Conservation (phyloP, 1,284 basidiomycete species). For the Sanghuangporus sanghuang region DNA sequence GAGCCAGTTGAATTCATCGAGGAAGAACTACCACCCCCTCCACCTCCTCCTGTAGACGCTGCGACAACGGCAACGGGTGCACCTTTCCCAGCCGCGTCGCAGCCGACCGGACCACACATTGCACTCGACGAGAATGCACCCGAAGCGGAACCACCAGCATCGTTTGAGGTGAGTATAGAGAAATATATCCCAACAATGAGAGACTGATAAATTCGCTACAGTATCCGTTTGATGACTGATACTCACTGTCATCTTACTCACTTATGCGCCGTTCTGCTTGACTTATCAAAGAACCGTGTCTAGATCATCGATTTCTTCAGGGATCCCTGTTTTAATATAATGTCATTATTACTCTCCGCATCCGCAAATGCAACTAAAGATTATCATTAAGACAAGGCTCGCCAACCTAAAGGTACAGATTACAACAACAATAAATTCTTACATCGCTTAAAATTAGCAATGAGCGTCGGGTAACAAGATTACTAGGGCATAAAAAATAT, state of each 20-base stretch:
- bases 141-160: slow-evolving; percentile 73
- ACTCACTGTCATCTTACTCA: background rate
- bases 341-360: background rate
- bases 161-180: slow-evolving; percentile 65
- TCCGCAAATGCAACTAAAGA: background rate
- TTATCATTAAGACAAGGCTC: background rate
- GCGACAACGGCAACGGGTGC: slow-evolving; percentile 27
- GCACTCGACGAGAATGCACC: slow-evolving; percentile 64
- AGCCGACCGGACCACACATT: slow-evolving; percentile 42
- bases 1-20: slow-evolving; percentile 74
- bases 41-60: slow-evolving; percentile 27
- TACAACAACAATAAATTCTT: slow-evolving; percentile 2
- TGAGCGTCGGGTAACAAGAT: background rate
- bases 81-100: slow-evolving; percentile 21
- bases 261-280: background rate
- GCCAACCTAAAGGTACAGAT: background rate
- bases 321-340: background rate
- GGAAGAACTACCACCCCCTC: slow-evolving; percentile 45
- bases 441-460: background rate
- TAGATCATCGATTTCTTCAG: background rate
- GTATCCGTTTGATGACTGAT: slow-evolving; percentile 62
- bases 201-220: slow-evolving; percentile 26
- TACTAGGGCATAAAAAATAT: background rate
- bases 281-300: background rate
- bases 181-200: slow-evolving; percentile 2